Percentiles rank a stretch among this genome's conserved stretches.
phyloP scores from a whole-genome alignment of 2,329 filamentous ascomycete genomes.

The Cercospora nicotianae region DNA sequence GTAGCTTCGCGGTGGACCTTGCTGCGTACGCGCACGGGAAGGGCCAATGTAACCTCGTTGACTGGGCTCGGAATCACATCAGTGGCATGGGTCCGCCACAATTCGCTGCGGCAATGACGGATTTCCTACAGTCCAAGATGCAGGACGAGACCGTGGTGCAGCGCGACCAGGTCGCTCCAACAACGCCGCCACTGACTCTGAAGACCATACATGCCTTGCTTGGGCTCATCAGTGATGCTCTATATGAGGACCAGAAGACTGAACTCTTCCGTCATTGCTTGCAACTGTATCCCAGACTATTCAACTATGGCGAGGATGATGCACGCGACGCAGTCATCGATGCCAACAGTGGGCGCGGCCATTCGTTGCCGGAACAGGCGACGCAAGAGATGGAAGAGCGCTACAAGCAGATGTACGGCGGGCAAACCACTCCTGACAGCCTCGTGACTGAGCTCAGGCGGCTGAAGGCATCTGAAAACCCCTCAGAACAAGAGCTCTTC shows the following conservation, averaged over 20 bases:
- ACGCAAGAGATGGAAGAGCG: conserved; percentile 95
- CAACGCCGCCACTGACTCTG: conserved; percentile 75
- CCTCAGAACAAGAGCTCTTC: conserved; percentile 89
- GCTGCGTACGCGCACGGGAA: conserved; percentile 81
- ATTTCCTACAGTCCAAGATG: conserved; percentile 82
- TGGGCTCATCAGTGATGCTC: conserved; percentile 66
- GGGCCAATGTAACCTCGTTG: conserved; percentile 73
- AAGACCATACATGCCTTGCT: conserved; percentile 82
- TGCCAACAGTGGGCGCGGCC: conserved; percentile 72
- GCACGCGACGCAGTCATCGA: conserved; percentile 85
- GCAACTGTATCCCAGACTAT: conserved; percentile 86
- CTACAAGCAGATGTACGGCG: conserved; percentile 97
- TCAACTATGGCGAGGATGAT: conserved; percentile 86
- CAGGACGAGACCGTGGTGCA: conserved; percentile 76
- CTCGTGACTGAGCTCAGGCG: conserved; percentile 80
- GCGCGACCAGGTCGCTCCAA: conserved; percentile 64
- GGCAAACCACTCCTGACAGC: conserved; percentile 80
- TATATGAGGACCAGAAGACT: conserved; percentile 68
- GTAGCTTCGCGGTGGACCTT: conserved; percentile 83
- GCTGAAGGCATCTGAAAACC: conserved; percentile 84
- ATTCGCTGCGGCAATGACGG: conserved; percentile 69
- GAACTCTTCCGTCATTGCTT: conserved; percentile 83
- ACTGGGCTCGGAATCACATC: conserved; percentile 74
- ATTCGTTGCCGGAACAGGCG: conserved; percentile 73
- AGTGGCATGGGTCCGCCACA: conserved; percentile 43